A percentile compares a stretch with the other conserved stretches of the same genome.
These are phyloP conservation scores for Arthrinium puccinioides DNA, from an alignment of 2,329 filamentous ascomycete species.

Conservation along the genomic window DNA sequence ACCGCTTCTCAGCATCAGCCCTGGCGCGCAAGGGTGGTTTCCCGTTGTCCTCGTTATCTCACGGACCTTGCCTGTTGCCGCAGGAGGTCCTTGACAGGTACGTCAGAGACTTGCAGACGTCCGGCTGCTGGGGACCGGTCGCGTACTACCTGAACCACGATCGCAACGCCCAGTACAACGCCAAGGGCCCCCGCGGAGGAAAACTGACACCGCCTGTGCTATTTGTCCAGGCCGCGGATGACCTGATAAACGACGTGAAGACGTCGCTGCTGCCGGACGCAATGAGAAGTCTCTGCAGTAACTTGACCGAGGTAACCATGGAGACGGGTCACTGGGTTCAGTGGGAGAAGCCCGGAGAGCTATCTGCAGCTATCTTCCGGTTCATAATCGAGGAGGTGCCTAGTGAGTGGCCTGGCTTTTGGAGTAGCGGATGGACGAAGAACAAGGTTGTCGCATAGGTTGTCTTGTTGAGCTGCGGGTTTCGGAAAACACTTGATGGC, in stretches of 20 bases:
- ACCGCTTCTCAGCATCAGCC: neutral
- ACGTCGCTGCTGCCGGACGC: constrained; percentile 23
- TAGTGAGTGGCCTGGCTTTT: constrained; percentile 11
- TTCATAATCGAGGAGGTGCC: constrained; percentile 16
- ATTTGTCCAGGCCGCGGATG: constrained; percentile 28
- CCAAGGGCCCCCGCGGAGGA: constrained; percentile 16
- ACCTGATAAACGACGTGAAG: constrained; percentile 27
- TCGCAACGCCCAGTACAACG: constrained; percentile 30
- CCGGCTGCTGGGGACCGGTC: constrained; percentile 24
- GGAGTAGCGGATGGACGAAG: constrained; percentile 18
- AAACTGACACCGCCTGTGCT: constrained; percentile 26
- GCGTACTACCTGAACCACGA: constrained; percentile 33
- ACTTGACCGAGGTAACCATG: constrained; percentile 28
- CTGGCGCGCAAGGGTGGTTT: neutral
- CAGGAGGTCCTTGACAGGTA: constrained; percentile 4
- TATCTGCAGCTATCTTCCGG: constrained; percentile 16
- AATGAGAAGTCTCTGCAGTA: constrained; percentile 24
- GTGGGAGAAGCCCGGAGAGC: constrained; percentile 18
- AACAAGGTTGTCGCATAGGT: too few relatives aligned
- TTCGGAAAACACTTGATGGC: too few relatives aligned
- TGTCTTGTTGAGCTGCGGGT: too few relatives aligned
- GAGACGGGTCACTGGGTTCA: constrained; percentile 28
- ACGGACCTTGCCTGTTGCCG: constrained; percentile 4
- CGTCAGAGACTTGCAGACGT: constrained; percentile 27
- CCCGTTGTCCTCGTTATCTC: neutral